Conservation (phyloP, 208 protist species). For the Hexamita inflata region DNA sequence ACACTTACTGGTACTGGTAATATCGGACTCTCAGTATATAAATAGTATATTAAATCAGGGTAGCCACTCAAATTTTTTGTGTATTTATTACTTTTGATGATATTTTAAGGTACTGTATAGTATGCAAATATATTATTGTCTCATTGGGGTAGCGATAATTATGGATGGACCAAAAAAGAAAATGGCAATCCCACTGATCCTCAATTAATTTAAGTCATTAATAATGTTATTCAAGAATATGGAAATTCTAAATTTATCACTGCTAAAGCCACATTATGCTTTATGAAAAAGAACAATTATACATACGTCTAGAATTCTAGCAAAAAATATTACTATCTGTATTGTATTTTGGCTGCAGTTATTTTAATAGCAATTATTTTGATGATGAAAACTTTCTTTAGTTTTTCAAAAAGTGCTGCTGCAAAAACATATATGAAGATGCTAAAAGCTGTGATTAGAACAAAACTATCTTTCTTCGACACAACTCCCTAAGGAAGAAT, state of each 20-base stretch:
- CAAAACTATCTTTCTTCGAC: constrained; percentile 38
- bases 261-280: background rate
- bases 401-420: constrained; percentile 22
- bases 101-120: background rate
- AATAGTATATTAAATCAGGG: background rate
- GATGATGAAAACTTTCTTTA: background rate
- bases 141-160: background rate
- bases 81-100: background rate
- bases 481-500: constrained; percentile 34
- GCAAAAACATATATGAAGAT: constrained; percentile 25
- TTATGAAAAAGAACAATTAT: background rate
- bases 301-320: background rate
- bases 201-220: too few relatives aligned
- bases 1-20: background rate
- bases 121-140: background rate
- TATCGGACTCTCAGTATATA: background rate
- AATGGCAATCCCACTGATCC: too few relatives aligned
- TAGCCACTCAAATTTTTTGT: background rate
- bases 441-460: constrained; percentile 21
- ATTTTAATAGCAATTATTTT: background rate
- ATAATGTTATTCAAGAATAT: too few relatives aligned
- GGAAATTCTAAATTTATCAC: too few relatives aligned
- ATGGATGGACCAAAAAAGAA: too few relatives aligned
- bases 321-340: background rate
- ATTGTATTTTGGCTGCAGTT: background rate